phyloP scores from a whole-genome alignment of 2,329 filamentous ascomycete species.

The Penicillium palitans region DNA sequence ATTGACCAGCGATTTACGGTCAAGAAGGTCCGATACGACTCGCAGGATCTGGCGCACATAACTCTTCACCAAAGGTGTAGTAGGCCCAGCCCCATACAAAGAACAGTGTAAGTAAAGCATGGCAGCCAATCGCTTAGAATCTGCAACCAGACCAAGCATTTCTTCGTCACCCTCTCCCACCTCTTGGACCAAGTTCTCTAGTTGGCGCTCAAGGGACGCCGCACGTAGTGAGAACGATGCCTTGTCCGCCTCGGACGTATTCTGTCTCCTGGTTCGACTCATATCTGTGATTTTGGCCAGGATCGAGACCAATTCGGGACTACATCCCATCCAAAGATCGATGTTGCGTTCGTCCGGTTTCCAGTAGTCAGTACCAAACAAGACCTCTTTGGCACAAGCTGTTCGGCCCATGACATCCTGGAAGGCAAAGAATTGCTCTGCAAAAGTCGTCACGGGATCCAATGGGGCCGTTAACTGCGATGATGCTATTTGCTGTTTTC shows the following conservation, averaged over 20 bases:
- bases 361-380: conserved; percentile 54
- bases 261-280: conserved; percentile 38
- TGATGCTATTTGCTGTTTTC: conserved; percentile 24
- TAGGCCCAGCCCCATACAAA: conserved; percentile 45
- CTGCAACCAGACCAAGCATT: conserved; percentile 39
- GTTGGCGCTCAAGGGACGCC: conserved; percentile 36
- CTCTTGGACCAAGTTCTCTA: conserved; percentile 38
- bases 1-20: conserved; percentile 35
- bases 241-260: conserved; percentile 26
- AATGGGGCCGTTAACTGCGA: conserved; percentile 11
- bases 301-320: conserved; percentile 49
- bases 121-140: conserved; percentile 48
- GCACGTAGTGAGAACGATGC: conserved; percentile 34
- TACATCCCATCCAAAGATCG: conserved; percentile 53
- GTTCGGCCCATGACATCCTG: conserved; percentile 55
- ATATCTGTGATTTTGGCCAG: conserved; percentile 52
- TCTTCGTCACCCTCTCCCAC: conserved; percentile 35
- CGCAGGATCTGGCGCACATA: conserved; percentile 40
- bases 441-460: conserved; percentile 37
- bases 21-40: conserved; percentile 36
- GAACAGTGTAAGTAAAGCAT: conserved; percentile 50
- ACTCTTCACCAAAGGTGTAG: conserved; percentile 36
- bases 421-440: conserved; percentile 53
- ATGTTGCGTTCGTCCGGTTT: conserved; percentile 39
- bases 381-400: conserved; percentile 49